phyloP scores from a whole-genome alignment of 2,329 filamentous ascomycete genomes.

The Diplodia mutila region DNA sequence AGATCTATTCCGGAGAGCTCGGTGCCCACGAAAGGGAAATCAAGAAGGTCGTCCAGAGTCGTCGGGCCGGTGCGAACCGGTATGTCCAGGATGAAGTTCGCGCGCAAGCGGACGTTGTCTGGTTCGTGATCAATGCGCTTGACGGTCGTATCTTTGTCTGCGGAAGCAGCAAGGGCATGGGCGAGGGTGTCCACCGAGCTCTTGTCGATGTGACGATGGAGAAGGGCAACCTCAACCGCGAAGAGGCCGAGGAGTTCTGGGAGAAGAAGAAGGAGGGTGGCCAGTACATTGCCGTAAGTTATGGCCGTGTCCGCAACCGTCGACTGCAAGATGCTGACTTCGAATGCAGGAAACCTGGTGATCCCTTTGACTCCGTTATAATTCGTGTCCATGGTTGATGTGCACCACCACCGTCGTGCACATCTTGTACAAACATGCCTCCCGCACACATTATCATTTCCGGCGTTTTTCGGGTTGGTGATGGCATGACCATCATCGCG shows the following conservation, averaged over 20 bases:
- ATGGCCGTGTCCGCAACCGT: too few relatives aligned
- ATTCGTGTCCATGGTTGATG: background rate
- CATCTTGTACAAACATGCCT: constrained; percentile 1
- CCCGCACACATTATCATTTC: background rate
- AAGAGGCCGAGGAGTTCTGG: constrained; percentile 89
- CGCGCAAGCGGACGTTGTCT: constrained; percentile 92
- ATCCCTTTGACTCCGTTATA: background rate
- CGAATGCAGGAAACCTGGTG: constrained; percentile 7
- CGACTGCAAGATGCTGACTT: background rate
- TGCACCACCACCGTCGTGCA: background rate
- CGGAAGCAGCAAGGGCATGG: constrained; percentile 94
- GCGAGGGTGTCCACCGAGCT: constrained; percentile 88
- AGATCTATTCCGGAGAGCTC: constrained; percentile 96
- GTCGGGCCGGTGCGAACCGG: constrained; percentile 69
- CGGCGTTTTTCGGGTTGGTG: background rate
- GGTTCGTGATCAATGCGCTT: constrained; percentile 96
- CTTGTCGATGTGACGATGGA: constrained; percentile 89
- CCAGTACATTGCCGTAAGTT: constrained; percentile 82
- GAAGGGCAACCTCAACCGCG: constrained; percentile 82
- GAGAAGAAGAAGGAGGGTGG: constrained; percentile 85
- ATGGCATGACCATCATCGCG: background rate
- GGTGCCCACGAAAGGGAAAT: constrained; percentile 75
- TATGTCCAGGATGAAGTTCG: constrained; percentile 97
- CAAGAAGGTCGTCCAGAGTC: constrained; percentile 56
- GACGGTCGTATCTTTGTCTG: constrained; percentile 97